Percentiles rank a stretch among this genome's conserved stretches.
Evolutionary conservation across 768 basidiomycete genomes (phyloP).

Genomic region (Hypsizygus marmoreus): DNA sequence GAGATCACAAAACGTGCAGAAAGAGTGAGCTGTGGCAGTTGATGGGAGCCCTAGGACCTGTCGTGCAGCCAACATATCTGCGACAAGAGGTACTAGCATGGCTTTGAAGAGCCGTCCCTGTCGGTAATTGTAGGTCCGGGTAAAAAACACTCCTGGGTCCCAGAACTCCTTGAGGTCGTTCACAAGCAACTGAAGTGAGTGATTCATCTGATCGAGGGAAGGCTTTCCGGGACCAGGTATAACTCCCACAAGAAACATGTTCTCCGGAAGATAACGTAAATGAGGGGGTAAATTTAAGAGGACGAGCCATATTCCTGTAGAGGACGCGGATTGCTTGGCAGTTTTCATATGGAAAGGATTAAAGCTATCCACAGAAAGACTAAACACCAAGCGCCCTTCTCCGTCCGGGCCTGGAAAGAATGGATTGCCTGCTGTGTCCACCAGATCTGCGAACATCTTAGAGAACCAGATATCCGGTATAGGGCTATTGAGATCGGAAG

Average conservation of each 20-base stretch:
- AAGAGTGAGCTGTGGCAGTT: too few relatives aligned
- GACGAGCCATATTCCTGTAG: slow-evolving; percentile 27
- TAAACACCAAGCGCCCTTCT: slow-evolving; percentile 23
- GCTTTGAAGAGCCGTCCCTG: slow-evolving; percentile 27
- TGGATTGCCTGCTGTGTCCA: slow-evolving; percentile 17
- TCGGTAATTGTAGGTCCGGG: slow-evolving; percentile 20
- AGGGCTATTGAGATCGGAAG: background rate
- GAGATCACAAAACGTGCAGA: too few relatives aligned
- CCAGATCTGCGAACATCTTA: slow-evolving; percentile 15
- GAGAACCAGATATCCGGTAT: slow-evolving; percentile 24
- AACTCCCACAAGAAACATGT: slow-evolving; percentile 43
- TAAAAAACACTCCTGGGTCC: too few relatives aligned
- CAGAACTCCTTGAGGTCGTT: slow-evolving; percentile 36
- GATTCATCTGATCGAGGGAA: slow-evolving; percentile 32
- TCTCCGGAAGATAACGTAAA: slow-evolving; percentile 35
- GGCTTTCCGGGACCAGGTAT: slow-evolving; percentile 44
- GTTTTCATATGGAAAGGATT: slow-evolving; percentile 25
- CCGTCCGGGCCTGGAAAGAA: slow-evolving; percentile 19
- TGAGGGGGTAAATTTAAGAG: slow-evolving; percentile 38
- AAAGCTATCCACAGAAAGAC: slow-evolving; percentile 27
- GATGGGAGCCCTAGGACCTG: too few relatives aligned
- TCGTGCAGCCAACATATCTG: too few relatives aligned
- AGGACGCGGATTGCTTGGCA: slow-evolving; percentile 23
- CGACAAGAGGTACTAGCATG: slow-evolving; percentile 13
- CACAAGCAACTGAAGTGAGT: slow-evolving; percentile 33